Evolutionary conservation across 2,329 filamentous ascomycete genomes (phyloP).

Genomic region (Aspergillus brunneoviolaceus): DNA sequence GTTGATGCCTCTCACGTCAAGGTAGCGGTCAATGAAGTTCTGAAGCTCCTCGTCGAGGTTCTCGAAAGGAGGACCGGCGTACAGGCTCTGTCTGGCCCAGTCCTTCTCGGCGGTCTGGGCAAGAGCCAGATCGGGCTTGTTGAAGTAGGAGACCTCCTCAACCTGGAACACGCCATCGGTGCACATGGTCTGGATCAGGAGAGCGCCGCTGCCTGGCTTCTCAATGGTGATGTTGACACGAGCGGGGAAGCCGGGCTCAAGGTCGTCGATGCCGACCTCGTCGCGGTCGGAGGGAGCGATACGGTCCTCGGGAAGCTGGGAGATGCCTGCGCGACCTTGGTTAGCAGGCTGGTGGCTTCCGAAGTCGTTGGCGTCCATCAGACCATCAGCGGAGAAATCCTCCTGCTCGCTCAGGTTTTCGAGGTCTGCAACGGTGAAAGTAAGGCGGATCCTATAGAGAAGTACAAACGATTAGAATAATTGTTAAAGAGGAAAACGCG

Average conservation of each 20-base stretch:
- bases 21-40: constrained; percentile 84
- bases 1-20: constrained; percentile 92
- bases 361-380: constrained; percentile 59
- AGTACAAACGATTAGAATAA: neutral
- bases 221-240: constrained; percentile 84
- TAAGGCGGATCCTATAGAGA: constrained; percentile 65
- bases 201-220: constrained; percentile 79
- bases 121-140: constrained; percentile 73
- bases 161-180: constrained; percentile 84
- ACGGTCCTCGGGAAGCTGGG: constrained; percentile 53
- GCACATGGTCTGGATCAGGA: constrained; percentile 82
- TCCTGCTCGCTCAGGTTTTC: constrained; percentile 63
- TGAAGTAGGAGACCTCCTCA: constrained; percentile 87
- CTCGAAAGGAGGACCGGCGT: constrained; percentile 87
- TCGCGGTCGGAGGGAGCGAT: constrained; percentile 58
- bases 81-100: constrained; percentile 73
- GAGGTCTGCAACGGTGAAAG: constrained; percentile 82
- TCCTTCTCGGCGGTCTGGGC: constrained; percentile 72
- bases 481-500: neutral
- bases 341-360: constrained; percentile 57
- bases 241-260: constrained; percentile 67
- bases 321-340: constrained; percentile 53
- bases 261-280: constrained; percentile 56
- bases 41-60: constrained; percentile 96
- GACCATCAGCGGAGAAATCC: constrained; percentile 56